phyloP scores from a whole-genome alignment of 106 monocot species.

The Iris macrosiphon region DNA sequence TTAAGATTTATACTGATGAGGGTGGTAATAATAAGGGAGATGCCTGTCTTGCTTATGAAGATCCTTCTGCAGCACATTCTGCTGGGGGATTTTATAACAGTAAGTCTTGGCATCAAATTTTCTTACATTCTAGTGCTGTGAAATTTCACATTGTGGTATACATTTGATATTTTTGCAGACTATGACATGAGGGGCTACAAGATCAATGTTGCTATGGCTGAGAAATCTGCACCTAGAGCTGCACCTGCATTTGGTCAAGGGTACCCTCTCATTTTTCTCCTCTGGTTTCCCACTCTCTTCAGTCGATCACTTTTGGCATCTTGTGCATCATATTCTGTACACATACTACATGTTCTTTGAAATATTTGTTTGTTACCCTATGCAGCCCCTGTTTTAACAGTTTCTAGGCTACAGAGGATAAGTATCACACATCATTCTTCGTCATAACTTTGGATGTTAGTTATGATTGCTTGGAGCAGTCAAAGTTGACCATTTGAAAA shows the following conservation, averaged over 20 bases:
- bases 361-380: no score
- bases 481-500: no score
- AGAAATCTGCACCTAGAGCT: conserved; percentile 88
- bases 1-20: conserved; percentile 93
- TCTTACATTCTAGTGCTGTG: neutral
- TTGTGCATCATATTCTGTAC: neutral
- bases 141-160: neutral
- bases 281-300: neutral
- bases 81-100: conserved; percentile 97
- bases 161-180: conserved; percentile 32
- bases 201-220: conserved; percentile 91
- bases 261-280: conserved; percentile 21
- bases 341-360: no score
- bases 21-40: conserved; percentile 89
- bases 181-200: conserved; percentile 78
- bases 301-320: neutral
- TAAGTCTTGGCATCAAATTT: conserved; percentile 12
- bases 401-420: no score
- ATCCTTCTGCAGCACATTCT: conserved; percentile 98
- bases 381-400: no score
- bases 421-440: no score
- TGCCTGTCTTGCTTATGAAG: conserved; percentile 91
- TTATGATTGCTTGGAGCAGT: no score
- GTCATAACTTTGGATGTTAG: no score
- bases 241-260: conserved; percentile 72